A percentile compares a stretch with the other conserved stretches of the same genome.
Evolutionary conservation across 2,329 filamentous ascomycete genomes (phyloP).

Genomic region (Magnaporthales sp.): DNA sequence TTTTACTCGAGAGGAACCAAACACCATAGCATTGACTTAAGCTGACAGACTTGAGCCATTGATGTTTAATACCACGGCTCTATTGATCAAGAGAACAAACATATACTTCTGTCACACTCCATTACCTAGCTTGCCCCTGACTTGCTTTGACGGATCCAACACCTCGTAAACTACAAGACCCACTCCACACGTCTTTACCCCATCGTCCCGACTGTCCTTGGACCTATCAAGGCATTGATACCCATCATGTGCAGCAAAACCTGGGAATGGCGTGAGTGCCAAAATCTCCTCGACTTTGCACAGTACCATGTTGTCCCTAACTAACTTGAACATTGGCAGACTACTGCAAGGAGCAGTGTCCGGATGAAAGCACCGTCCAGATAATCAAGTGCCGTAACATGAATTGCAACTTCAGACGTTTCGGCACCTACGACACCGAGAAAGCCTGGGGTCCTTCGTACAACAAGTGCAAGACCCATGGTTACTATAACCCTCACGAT

Average conservation of each 20-base stretch:
- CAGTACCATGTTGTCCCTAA: not conserved
- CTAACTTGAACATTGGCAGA: not conserved
- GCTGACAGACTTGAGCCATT: not conserved
- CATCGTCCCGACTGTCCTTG: not conserved
- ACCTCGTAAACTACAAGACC: not conserved
- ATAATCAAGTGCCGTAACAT: not conserved
- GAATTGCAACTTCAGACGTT: not conserved
- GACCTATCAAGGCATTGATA: not conserved
- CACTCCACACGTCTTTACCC: not conserved
- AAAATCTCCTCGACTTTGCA: not conserved
- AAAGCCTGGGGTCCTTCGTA: conserved; percentile 1
- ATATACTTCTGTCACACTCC: not conserved
- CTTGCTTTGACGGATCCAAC: not conserved
- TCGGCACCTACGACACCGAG: not conserved
- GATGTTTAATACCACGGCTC: not conserved
- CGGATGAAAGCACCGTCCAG: not conserved
- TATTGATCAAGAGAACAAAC: not conserved
- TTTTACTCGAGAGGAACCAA: too few relatives aligned
- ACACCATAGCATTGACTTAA: not conserved
- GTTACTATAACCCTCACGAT: conserved; percentile 1
- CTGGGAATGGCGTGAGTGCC: not conserved
- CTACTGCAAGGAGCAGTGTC: not conserved
- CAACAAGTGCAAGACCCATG: conserved; percentile 6
- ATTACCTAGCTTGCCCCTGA: not conserved
- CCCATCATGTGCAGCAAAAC: not conserved